Evolutionary conservation across 2,329 filamentous ascomycete species (phyloP), one percentile per base, ranked within the genome.

Genomic region (Verticillium isaacii): DNA sequence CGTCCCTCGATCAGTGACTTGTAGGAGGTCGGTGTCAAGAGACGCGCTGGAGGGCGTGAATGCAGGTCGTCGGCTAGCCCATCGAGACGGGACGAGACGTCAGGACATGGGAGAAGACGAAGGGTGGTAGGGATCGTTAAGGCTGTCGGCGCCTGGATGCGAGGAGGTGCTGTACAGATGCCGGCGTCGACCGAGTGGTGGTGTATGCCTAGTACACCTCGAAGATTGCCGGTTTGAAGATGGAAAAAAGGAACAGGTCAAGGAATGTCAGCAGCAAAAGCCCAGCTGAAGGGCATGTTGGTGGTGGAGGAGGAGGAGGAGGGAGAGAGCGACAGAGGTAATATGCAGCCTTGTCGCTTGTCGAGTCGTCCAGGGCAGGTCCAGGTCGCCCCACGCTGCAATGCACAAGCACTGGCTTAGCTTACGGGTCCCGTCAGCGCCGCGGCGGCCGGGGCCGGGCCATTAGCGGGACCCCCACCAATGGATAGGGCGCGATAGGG

Each of bases 291-390:
- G 45, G n/a, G 45, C 45, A 50, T 50, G n/a, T 19, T 14, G 19
- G 45, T 23, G 19, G 45, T 11, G 45, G 45, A 6, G 29, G 29
- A 5, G 29, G 29, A 29, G 29, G 29, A 25, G 25, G 29, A 29
- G n/a, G 19, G 19, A 50, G 11, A 50, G n/a, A 23, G n/a, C n/a
- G 19, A 12, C 2, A 25, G 45, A n/a, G n/a, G 45, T 9, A n/a
- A 50, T 50, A 50, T 25, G 45, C 45, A 50, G 45, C 45, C 45
- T 50, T 50, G 45, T 50, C 41, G 41, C 41, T 50, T 50, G 41
- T 50, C 37, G 60, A 36, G 45, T 52, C 52, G 57, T 59, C 29
- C 41, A 57, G 52, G 56, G 52, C 50, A 56, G 58, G 50, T 60
- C 25, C 11, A 56, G 36, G 50, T 45, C 60, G 45, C 45, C 45